These are phyloP conservation scores for Coemansia erecta DNA, from an alignment of 192 early-diverging fungal species.

Conservation along the genomic window DNA sequence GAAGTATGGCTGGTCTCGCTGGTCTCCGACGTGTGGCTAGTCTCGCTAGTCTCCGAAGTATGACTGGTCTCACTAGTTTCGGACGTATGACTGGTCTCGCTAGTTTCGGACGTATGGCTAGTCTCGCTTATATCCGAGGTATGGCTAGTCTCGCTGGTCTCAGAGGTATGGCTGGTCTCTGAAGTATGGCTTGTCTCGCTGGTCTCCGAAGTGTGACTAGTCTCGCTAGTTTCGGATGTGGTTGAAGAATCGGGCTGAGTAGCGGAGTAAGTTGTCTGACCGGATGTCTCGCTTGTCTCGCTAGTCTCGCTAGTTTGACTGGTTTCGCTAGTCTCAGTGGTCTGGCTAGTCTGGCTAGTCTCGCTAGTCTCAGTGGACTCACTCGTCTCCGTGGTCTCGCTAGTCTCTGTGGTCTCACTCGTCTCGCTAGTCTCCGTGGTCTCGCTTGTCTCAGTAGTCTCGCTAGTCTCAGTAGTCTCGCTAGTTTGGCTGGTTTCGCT, in stretches of 20 bases:
- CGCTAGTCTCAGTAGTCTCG: neutral
- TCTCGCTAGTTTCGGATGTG: neutral
- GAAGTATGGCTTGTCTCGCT: too few species aligned
- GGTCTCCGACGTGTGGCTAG: too few species aligned
- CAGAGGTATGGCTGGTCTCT: too few species aligned
- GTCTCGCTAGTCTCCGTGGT: neutral
- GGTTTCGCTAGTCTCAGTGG: neutral
- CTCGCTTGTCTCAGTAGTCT: neutral
- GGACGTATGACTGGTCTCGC: too few species aligned
- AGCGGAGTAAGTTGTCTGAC: neutral
- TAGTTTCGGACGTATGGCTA: too few species aligned
- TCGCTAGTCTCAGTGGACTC: neutral
- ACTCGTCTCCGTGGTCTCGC: neutral
- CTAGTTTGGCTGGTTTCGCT: neutral
- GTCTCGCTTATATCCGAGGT: too few species aligned
- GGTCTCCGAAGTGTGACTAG: neutral
- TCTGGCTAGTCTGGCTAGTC: neutral
- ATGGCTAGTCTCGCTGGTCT: too few species aligned
- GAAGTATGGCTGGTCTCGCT: too few species aligned
- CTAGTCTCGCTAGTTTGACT: neutral
- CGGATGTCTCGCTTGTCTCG: too few species aligned
- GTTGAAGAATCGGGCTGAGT: neutral
- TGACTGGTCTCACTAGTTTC: too few species aligned
- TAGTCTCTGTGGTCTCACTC: neutral
- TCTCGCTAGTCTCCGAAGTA: too few species aligned